Evolutionary conservation across 345 rosid species (phyloP).

Genomic region (Citrus trifoliata): DNA sequence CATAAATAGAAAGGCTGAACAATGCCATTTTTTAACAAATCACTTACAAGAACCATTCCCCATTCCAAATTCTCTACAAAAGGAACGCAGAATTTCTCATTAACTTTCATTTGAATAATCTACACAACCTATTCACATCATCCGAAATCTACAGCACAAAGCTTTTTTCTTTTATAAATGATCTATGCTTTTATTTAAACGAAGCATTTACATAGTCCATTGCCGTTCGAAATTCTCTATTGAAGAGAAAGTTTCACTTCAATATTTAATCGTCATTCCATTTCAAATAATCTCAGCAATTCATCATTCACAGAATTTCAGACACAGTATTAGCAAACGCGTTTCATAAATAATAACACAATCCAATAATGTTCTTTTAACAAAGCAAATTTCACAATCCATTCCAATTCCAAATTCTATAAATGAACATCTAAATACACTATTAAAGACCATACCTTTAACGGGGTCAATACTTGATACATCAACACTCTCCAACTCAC

Average conservation of each 20-base stretch:
- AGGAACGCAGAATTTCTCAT: not conserved
- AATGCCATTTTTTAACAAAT: not conserved
- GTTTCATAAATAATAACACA: not conserved
- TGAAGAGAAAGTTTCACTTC: not conserved
- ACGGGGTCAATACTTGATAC: conserved; percentile 48
- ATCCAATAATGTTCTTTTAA: not conserved
- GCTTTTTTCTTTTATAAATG: not conserved
- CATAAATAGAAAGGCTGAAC: not conserved
- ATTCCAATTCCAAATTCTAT: not conserved
- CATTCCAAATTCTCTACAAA: not conserved
- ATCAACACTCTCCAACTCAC: conserved; percentile 27
- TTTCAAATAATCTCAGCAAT: not conserved
- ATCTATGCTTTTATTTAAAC: not conserved
- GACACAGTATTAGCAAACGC: not conserved
- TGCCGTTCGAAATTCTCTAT: not conserved
- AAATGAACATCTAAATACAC: not conserved
- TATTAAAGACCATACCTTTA: conserved; percentile 42
- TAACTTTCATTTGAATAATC: not conserved
- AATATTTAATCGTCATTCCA: not conserved
- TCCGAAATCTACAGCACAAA: not conserved
- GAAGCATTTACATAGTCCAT: not conserved
- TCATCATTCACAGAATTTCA: not conserved
- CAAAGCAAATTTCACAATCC: not conserved
- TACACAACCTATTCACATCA: not conserved
- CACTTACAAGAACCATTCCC: not conserved